Base-by-base conservation (phyloP, 768 basidiomycete species). In the Crepidotus variabilis region DNA sequence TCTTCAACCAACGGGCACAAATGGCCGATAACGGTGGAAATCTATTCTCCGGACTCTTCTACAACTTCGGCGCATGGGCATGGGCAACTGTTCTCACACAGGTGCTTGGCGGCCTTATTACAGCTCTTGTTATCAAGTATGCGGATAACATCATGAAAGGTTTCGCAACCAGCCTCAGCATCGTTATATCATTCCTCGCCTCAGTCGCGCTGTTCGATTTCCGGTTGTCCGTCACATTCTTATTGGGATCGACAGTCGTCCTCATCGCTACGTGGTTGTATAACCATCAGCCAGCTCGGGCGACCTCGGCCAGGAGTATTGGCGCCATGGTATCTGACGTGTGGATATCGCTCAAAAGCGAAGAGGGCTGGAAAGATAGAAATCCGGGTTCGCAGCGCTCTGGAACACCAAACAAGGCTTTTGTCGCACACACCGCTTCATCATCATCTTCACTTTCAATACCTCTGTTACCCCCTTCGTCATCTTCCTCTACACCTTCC, bases 111-210 rank as follows among this genome's bases (percentile, higher is more conserved):
- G 96, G 97, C 0, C 78, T 98, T 47, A 71, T 98, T 58, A 98
- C 96, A 2, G 96, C 97, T 1, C 71, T 98, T 24, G 97, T 98
- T 56, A 98, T 98, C 80, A 93, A 95, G 70, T 96, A 98, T 67
- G 90, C 91, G 56, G 93, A 94, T 72, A 98, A 97, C 69, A 92
- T 92, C 63, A 77, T 92, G 65, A 96, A 97, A 69, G 96, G 96
- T 16, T 99, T 99, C 65, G 96, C 96, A 4, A 99, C 96, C 1
- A 89, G 86, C 60, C 80, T 98, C 45, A 90, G 90, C 59, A 99
- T 98, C 73, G 86, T 98, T 55, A 75, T 98, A 39, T 95, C 94
- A 51, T 99, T 96, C 84, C 82, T 96, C 57, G 93, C 94, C 1
- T 92, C 89, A 47, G 92, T 98, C 60, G 83, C 83, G 28, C 81